phyloP scores from a whole-genome alignment of 2,329 filamentous ascomycete species.

The Talaromyces sp. region DNA sequence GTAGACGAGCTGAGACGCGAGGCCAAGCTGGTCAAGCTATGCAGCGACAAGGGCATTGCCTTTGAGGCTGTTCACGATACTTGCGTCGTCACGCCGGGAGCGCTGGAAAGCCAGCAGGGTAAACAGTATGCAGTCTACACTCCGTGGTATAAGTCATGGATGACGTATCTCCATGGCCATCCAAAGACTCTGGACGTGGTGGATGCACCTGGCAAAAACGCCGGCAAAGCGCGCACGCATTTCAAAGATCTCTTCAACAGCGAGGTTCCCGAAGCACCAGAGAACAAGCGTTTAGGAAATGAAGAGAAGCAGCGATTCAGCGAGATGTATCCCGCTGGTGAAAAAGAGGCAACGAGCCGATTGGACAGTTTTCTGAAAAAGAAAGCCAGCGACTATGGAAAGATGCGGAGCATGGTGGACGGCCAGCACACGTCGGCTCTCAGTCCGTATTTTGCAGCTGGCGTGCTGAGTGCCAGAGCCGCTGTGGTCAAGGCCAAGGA shows the following conservation, averaged over 20 bases:
- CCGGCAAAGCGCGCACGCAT: conserved; percentile 38
- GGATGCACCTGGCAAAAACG: conserved; percentile 54
- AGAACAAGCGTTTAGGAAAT: conserved; percentile 54
- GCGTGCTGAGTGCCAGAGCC: conserved; percentile 63
- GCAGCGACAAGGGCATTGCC: conserved; percentile 58
- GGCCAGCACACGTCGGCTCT: conserved; percentile 60
- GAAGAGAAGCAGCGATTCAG: conserved; percentile 55
- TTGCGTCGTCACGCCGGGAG: conserved; percentile 72
- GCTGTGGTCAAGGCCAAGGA: conserved; percentile 59
- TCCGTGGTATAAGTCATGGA: conserved; percentile 76
- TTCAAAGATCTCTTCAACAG: conserved; percentile 55
- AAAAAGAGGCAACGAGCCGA: conserved; percentile 61
- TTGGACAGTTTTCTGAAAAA: conserved; percentile 63
- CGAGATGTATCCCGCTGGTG: conserved; percentile 66
- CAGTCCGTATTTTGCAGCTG: conserved; percentile 65
- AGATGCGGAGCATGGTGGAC: conserved; percentile 60
- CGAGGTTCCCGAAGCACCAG: conserved; percentile 56
- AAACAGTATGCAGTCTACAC: conserved; percentile 79
- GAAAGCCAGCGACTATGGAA: conserved; percentile 56
- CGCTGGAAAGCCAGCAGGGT: conserved; percentile 59
- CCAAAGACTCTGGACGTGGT: conserved; percentile 55
- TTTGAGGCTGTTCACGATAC: conserved; percentile 74
- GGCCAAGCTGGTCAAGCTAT: conserved; percentile 55
- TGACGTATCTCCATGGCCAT: conserved; percentile 65
- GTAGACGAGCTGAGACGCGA: conserved; percentile 83